Conservation (phyloP, 2,329 filamentous ascomycete species). For the Eutypa lata region DNA sequence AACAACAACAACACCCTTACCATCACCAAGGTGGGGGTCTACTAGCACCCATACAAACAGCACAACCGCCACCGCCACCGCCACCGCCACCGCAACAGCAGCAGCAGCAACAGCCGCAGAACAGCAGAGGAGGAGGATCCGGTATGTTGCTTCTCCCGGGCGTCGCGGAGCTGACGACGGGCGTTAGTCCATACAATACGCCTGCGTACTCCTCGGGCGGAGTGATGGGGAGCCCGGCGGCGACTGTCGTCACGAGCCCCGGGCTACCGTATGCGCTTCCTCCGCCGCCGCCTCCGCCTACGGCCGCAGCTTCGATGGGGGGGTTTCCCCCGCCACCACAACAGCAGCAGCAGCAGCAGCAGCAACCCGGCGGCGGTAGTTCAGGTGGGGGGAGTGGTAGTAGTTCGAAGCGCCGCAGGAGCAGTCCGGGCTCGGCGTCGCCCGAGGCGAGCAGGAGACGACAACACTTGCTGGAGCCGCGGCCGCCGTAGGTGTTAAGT, state of each 20-base stretch:
- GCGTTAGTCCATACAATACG: constrained; percentile 59
- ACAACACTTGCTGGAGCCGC: neutral
- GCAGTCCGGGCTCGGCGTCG: constrained; percentile 34
- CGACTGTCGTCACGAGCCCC: constrained; percentile 38
- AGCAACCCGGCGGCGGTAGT: too few relatives aligned
- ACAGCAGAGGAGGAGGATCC: constrained; percentile 35
- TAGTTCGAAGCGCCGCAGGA: constrained; percentile 51
- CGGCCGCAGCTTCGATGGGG: neutral
- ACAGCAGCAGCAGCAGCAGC: too few relatives aligned
- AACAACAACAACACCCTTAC: constrained; percentile 31
- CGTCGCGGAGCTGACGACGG: constrained; percentile 62
- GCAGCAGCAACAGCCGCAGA: constrained; percentile 33
- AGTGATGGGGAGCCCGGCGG: constrained; percentile 34
- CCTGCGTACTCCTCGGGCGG: constrained; percentile 48
- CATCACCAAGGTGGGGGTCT: constrained; percentile 16
- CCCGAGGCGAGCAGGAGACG: constrained; percentile 10
- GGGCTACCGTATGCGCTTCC: constrained; percentile 31
- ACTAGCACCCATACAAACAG: constrained; percentile 6
- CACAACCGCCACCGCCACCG: constrained; percentile 19
- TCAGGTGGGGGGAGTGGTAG: neutral
- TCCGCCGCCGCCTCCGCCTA: constrained; percentile 17
- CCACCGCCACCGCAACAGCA: constrained; percentile 24
- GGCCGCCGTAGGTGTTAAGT: neutral
- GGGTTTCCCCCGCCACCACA: too few relatives aligned
- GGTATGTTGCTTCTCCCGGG: constrained; percentile 55